Conservation (phyloP, 139 green algal species). For the Nannochloris sp. region DNA sequence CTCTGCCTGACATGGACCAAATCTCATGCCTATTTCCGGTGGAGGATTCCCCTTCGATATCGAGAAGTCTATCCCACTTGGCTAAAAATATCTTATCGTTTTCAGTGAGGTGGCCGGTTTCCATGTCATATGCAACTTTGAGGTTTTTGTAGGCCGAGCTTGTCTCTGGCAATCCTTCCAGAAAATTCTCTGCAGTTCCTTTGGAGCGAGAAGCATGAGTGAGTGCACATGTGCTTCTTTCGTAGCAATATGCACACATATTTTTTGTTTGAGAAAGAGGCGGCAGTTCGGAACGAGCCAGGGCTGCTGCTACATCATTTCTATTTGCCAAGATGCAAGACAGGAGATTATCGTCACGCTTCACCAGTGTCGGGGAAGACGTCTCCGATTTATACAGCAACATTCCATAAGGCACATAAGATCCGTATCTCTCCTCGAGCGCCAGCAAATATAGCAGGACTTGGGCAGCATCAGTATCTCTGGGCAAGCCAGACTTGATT, state of each 20-base stretch:
- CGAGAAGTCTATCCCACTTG: slow-evolving; percentile 57
- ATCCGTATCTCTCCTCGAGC: slow-evolving; percentile 66
- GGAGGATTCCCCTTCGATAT: slow-evolving; percentile 40
- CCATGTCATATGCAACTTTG: slow-evolving; percentile 8
- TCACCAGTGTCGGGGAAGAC: slow-evolving; percentile 6
- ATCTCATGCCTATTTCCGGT: slow-evolving; percentile 33
- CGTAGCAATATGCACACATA: slow-evolving; percentile 41
- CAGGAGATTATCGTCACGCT: slow-evolving; percentile 34
- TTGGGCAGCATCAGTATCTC: slow-evolving; percentile 60
- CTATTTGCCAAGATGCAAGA: slow-evolving; percentile 42
- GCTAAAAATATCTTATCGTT: slow-evolving; percentile 44
- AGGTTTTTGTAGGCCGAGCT: slow-evolving; percentile 6
- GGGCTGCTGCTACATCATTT: slow-evolving; percentile 50
- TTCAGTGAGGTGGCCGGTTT: slow-evolving; percentile 26
- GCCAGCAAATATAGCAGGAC: slow-evolving; percentile 78
- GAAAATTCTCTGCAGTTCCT: slow-evolving; percentile 15
- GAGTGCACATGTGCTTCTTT: slow-evolving; percentile 39
- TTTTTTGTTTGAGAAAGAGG: slow-evolving; percentile 30
- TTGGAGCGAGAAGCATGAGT: slow-evolving; percentile 37
- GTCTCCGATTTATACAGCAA: slow-evolving; percentile 46
- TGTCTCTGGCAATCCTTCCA: slow-evolving; percentile 23
- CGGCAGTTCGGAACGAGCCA: slow-evolving; percentile 31
- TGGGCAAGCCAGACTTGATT: slow-evolving; percentile 81
- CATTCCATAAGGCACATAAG: slow-evolving; percentile 40
- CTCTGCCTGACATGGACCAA: slow-evolving; percentile 47